Percentiles rank a stretch among this genome's conserved stretches.
Conservation (phyloP, 768 basidiomycete species). For the Filobasidium wieringae region DNA sequence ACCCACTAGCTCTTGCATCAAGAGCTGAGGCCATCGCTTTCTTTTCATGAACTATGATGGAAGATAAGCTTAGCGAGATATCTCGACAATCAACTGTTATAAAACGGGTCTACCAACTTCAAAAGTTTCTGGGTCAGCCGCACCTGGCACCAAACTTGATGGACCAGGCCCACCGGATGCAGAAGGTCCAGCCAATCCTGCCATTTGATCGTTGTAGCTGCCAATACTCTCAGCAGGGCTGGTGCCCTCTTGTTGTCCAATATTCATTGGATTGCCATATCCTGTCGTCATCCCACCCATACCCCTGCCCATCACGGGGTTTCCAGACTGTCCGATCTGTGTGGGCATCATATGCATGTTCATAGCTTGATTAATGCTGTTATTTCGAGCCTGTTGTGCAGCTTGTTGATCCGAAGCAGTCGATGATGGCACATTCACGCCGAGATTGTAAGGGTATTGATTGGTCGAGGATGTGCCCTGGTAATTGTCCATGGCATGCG, state of each 20-base stretch:
- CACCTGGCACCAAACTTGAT: not conserved
- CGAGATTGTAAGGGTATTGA: not conserved
- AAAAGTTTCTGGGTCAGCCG: slow-evolving; percentile 4
- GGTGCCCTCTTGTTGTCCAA: not conserved
- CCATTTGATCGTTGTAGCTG: not conserved
- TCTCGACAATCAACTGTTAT: not conserved
- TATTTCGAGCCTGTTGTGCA: not conserved
- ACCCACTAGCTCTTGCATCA: slow-evolving; percentile 34
- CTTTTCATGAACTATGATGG: slow-evolving; percentile 31
- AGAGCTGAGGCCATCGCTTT: slow-evolving; percentile 36
- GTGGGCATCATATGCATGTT: not conserved
- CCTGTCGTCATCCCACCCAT: not conserved
- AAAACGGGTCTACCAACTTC: not conserved
- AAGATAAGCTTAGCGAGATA: not conserved
- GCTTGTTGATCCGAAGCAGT: not conserved
- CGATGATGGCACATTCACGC: not conserved
- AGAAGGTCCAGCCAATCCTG: not conserved
- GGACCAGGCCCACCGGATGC: not conserved
- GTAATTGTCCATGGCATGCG: not conserved
- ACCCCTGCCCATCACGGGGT: not conserved
- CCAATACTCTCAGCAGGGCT: not conserved
- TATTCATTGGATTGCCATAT: not conserved
- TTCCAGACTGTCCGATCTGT: not conserved
- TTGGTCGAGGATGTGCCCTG: not conserved
- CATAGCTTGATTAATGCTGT: not conserved